Base-by-base conservation (phyloP, 176 grass and related monocot species). In the Thalia dealbata region DNA sequence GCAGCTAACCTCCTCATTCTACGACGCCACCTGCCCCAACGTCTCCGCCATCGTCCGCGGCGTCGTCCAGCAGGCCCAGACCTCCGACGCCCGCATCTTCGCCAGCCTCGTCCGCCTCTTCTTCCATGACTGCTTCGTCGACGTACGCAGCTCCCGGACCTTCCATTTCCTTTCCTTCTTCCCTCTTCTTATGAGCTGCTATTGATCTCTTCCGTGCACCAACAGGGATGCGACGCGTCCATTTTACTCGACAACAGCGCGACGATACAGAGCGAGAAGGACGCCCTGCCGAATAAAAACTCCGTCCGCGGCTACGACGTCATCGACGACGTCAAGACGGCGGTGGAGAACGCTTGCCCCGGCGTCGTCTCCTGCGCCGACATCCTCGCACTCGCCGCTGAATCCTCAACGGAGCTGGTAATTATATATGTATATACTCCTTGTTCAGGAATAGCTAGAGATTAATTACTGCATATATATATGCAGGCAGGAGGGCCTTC, bases 61-160 rank as follows among this genome's bases (percentile, higher is more conserved):
- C n/a, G 79, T 83, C 0, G 78, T 96, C 14, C 42, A 85, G 19
- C 63, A 89, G 0, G 92, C 92, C 2, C 86, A 91, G 64, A 23
- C 42, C 45, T 73, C 75, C 0, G 92, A 96, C 74, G 0, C 23
- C 0, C 88, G 92, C 64, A 85, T 96, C 87, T 52, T 64, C 56
- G 92, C 92, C 9, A 89, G 84, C 80, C 84, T 96, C 44, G 81
- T 35, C 82, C 92, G 89, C 12, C 86, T 96, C 72, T 85, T 85
- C 43, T 96, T 96, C 77, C 92, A 96, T 41, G 92, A 96, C 81
- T 96, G 92, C 82, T 96, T 96, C 77, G 91, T 88, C 14, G 63
- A 88, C 65, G 89, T 91, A 78, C 78, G 32, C 61, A 29, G n/a
- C n/a, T n/a, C n/a, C n/a, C n/a, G n/a, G n/a, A n/a, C n/a, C n/a